Evolutionary conservation across 139 green algal species (phyloP), one percentile per base, ranked within the genome.

Genomic region (Asterochloris erici): DNA sequence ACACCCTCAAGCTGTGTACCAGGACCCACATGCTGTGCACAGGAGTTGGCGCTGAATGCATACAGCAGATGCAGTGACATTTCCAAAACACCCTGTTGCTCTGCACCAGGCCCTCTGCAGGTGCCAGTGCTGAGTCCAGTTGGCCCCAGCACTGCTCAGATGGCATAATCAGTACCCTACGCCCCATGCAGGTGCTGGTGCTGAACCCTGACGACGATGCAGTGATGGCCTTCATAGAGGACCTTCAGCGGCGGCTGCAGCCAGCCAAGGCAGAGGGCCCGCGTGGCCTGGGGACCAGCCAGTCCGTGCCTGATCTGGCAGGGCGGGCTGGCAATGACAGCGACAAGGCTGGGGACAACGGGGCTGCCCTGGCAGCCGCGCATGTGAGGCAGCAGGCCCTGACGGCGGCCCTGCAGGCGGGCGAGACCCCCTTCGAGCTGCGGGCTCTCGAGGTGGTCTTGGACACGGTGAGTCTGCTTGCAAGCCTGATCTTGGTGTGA

Each of bases 371-470:
- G 17, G 68, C 29, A 83, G 28, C 38, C 6, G 38, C 38, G 6
- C 38, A 54, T 54, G 38, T 54, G 38, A 73, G 68, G 68, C 68
- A 73, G 68, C 68, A 24, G 21, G 68, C 68, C 68, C 68, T 54
- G 38, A 24, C 61, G 11, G 24, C 24, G 47, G 47, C 75, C 14
- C 16, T 54, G 75, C 75, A 79, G 15, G 47, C 75, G 38, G 75
- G 64, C 9, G 80, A 86, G 63, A 81, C 69, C n/a, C 90, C 91
- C 29, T 94, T 93, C 81, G 91, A 94, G 85, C 84, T 94, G 78
- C 82, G 91, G 0, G 90, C 87, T 13, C 86, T 94, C 69, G 91
- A 94, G 78, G 84, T 88, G 15, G 89, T 63, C 27, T 83, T 94
- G 69, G 88, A 93, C 54, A 83, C 81, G 77, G 89, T 93, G 66